Base-by-base conservation (phyloP, 208 protist genomes). In the Wallacemonas collosoma region DNA sequence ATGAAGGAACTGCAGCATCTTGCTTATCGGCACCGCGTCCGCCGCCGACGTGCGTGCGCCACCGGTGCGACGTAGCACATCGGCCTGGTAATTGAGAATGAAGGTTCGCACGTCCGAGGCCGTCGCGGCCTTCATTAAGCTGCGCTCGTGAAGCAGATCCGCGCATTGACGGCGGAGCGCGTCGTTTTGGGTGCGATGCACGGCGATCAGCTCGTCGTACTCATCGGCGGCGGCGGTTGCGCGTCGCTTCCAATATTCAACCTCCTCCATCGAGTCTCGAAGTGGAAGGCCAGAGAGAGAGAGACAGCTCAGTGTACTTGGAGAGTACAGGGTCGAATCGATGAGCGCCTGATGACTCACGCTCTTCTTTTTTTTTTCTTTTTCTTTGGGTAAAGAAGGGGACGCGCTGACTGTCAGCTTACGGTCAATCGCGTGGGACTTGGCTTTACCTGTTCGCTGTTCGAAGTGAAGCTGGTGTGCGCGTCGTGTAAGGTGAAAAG, bases 51-150 rank as follows among this genome's bases (percentile, higher is more conserved):
- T 36, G 14, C 1, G 17, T 39, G 47, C 26, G 15, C 51, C 71
- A n/a, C 36, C 50, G 45, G 51, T 35, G 62, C 38, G 11, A 17
- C 68, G 77, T 39, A 79, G 73, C 39, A 77, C 64, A 35, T 68
- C 50, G 44, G 72, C 62, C 75, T 88, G 80, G 72, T 94, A 93
- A 44, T 90, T 78, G 47, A 89, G 26, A 53, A 82, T 84, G 68
- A 92, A 96, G 47, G 75, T 66, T 1, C 89, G 85, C 8, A 96
- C 76, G 39, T 94, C 89, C 11, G 75, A 80, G 26, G 89, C 91
- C 35, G 80, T 85, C 11, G 86, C 80, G 39, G 88, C 87, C 57
- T 84, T 80, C 68, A 85, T 81, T 76, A 95, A 77, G 54, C 76
- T 82, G 12, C 80, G 67, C 67, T 93, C 88, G 60, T 90, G 82